Percentiles rank a stretch among this genome's conserved stretches.
Evolutionary conservation across 176 grass and related monocot species (phyloP).

Genomic region (Phragmites australis): DNA sequence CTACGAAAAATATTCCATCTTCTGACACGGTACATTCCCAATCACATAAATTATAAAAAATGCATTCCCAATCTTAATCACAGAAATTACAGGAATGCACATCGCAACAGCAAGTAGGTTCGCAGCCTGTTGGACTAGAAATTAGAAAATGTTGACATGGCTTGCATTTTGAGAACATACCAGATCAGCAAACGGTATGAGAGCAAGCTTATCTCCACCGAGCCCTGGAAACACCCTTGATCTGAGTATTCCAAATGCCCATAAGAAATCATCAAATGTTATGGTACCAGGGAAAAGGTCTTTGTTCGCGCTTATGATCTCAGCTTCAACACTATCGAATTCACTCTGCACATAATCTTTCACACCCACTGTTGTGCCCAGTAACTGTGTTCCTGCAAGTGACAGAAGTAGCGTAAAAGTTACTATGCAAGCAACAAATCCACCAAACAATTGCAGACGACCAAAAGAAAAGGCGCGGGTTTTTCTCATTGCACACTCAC

Average conservation of each 20-base stretch:
- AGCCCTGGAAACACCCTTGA: constrained; percentile 80
- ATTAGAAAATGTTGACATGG: not conserved
- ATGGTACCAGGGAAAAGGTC: constrained; percentile 68
- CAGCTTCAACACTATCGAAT: constrained; percentile 65
- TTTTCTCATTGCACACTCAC: constrained; percentile 32
- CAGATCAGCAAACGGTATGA: constrained; percentile 92
- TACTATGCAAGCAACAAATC: not conserved
- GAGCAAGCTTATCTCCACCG: constrained; percentile 88
- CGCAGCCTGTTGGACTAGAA: not conserved
- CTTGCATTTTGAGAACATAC: constrained; percentile 48
- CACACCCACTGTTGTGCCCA: constrained; percentile 83
- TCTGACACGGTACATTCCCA: too few relatives aligned
- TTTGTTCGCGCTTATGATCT: constrained; percentile 64
- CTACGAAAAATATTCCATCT: constrained; percentile 2
- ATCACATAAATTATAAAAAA: too few relatives aligned
- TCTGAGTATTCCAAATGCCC: constrained; percentile 89
- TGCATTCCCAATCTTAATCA: constrained; percentile 8
- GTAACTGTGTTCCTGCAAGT: constrained; percentile 74
- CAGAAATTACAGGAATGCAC: not conserved
- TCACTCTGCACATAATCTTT: constrained; percentile 86
- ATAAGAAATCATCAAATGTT: constrained; percentile 80
- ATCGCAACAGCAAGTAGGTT: constrained; percentile 5
- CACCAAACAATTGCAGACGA: not conserved
- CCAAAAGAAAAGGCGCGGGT: not conserved
- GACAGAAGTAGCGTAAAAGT: not conserved